Evolutionary conservation across 208 protist species (phyloP), one percentile per base, ranked within the genome.

Genomic region (Leishmania mexicana): DNA sequence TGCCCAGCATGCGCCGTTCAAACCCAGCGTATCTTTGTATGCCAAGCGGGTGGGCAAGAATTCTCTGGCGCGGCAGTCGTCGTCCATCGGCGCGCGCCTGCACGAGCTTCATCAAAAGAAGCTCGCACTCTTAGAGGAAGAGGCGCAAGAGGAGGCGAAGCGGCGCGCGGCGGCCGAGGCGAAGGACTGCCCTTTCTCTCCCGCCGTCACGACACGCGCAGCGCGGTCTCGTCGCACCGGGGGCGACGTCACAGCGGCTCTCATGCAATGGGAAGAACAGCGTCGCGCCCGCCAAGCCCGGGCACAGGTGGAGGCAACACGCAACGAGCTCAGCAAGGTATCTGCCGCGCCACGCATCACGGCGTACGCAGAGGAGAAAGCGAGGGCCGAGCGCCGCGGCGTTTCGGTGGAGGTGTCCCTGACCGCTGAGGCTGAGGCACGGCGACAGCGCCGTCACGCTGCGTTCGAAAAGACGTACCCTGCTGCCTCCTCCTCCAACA

Each of bases 351-450:
- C 94, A 47, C 76, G 78, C 83, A 92, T 97, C 79, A 87, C 89
- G 24, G 84, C 84, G 31, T 93, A 90, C 79, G 92, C 94, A 28
- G 78, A 80, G 3, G 88, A 89, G 73, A 86, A 80, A 67, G 86
- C 83, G 57, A 54, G 62, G 62, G 82, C 40, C 4, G 85, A 86
- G 75, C 83, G 78, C 1, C 21, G 76, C 15, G 80, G 79, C 1
- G 75, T 88, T 53, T 68, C 85, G 11, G 87, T 97, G 4, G 91
- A 96, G 67, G 91, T 88, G 74, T 85, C 87, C 75, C 76, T 97
- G 10, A 74, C 90, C 53, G 84, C 79, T n/a, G 84, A 85, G 67
- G 89, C 93, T 38, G 85, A 88, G 81, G 86, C 86, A 70, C 87
- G 88, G 0, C 90, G 87, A 42, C 79, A 81, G 81, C 90, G 89